A percentile compares a stretch with the other conserved stretches of the same genome.
Conservation (phyloP, 257 asterid genomes). For the Nicotiana noctiflora region DNA sequence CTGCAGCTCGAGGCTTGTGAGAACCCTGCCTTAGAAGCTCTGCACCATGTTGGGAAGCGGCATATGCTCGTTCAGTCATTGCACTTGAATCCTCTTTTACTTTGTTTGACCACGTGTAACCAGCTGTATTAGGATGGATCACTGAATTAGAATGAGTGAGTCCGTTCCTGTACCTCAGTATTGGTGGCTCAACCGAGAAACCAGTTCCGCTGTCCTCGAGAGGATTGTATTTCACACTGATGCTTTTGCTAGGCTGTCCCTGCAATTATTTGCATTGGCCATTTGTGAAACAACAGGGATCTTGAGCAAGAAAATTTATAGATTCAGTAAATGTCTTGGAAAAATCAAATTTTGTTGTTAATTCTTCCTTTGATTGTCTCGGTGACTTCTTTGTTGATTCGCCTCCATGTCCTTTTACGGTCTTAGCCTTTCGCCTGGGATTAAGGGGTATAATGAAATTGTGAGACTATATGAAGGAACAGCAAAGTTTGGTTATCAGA, state of each 20-base stretch:
- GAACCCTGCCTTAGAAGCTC: slow-evolving; percentile 19
- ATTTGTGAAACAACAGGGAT: neutral
- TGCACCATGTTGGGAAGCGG: slow-evolving; percentile 25
- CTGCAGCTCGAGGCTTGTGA: slow-evolving; percentile 14
- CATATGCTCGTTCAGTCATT: neutral
- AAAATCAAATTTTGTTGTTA: slow-evolving; percentile 14
- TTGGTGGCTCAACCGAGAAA: slow-evolving; percentile 52
- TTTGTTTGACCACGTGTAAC: slow-evolving; percentile 34
- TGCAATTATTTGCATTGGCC: slow-evolving; percentile 2
- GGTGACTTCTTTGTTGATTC: slow-evolving; percentile 19
- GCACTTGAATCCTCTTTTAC: slow-evolving; percentile 23
- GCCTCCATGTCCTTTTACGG: slow-evolving; percentile 21
- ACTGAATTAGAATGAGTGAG: slow-evolving; percentile 52
- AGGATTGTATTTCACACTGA: slow-evolving; percentile 35
- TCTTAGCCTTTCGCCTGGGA: slow-evolving; percentile 35
- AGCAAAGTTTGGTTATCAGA: neutral
- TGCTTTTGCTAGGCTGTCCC: slow-evolving; percentile 35
- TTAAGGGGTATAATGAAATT: neutral
- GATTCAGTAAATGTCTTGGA: neutral
- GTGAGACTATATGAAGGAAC: neutral
- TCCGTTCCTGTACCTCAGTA: slow-evolving; percentile 30
- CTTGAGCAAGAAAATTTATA: neutral
- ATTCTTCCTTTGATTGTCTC: slow-evolving; percentile 16
- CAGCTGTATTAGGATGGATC: slow-evolving; percentile 57
- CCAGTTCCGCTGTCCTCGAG: slow-evolving; percentile 52